phyloP scores from a whole-genome alignment of 176 grass and related monocot genomes.

The Eremochloa ophiuroides region DNA sequence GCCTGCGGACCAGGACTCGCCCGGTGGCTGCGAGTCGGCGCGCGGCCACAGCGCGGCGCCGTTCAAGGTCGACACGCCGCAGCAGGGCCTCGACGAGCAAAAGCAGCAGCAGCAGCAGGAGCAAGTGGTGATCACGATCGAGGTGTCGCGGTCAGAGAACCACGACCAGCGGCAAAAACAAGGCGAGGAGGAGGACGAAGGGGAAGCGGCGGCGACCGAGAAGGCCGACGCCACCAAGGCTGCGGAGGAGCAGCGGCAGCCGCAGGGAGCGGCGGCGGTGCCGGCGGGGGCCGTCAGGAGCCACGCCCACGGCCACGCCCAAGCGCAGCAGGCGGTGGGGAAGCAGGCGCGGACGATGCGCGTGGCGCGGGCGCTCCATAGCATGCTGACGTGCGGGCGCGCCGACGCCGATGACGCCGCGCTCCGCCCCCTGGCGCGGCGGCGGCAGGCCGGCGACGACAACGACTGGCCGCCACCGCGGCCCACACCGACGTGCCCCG shows the following conservation, averaged over 20 bases:
- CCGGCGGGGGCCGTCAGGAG: neutral
- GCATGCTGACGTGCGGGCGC: slow-evolving; percentile 39
- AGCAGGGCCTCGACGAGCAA: neutral
- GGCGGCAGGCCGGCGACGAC: neutral
- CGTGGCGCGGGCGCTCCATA: slow-evolving; percentile 36
- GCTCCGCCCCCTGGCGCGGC: slow-evolving; percentile 15
- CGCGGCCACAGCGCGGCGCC: neutral
- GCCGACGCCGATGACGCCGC: slow-evolving; percentile 35
- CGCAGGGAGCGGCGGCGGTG: neutral
- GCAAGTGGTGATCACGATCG: slow-evolving; percentile 14
- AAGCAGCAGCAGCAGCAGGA: neutral
- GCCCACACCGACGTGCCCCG: slow-evolving; percentile 36
- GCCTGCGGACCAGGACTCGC: slow-evolving; percentile 14
- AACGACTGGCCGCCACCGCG: neutral
- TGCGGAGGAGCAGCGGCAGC: neutral
- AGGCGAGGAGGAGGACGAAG: neutral
- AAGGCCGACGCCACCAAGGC: neutral
- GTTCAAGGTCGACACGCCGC: slow-evolving; percentile 16
- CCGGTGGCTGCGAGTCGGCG: neutral
- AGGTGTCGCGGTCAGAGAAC: neutral
- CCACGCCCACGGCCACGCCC: neutral
- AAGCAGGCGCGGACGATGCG: slow-evolving; percentile 20
- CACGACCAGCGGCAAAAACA: neutral
- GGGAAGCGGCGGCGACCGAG: neutral
- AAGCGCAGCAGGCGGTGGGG: neutral